Percentiles rank a stretch among this genome's conserved stretches.
Conservation (phyloP, 2,329 filamentous ascomycete species). For the Penicillium sp. region DNA sequence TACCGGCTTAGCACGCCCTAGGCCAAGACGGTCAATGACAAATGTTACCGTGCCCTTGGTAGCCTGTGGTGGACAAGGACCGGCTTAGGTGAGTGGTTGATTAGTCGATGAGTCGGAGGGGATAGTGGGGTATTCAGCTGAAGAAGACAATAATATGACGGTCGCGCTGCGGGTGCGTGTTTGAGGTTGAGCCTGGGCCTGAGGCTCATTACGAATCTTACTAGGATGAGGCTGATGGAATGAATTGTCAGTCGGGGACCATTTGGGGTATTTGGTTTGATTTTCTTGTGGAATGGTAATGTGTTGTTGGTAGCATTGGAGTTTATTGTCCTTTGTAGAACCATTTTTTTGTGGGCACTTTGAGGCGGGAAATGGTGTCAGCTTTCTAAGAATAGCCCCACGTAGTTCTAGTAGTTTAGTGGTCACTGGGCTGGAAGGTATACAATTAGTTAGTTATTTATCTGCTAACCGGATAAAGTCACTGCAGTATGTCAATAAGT, state of each 20-base stretch:
- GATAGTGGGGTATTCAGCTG: conserved; percentile 1
- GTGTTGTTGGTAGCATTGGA: background rate
- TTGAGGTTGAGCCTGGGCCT: background rate
- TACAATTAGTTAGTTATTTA: background rate
- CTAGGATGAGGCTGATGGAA: background rate
- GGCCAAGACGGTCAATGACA: background rate
- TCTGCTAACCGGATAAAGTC: background rate
- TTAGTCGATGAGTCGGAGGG: conserved; percentile 7
- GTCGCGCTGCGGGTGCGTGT: background rate
- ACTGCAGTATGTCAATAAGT: no score
- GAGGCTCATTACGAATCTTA: background rate
- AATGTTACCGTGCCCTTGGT: conserved; percentile 11
- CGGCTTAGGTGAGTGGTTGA: conserved; percentile 6
- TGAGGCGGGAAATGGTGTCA: conserved; percentile 3
- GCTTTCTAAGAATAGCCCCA: conserved; percentile 4
- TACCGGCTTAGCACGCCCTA: conserved; percentile 12
- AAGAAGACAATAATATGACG: background rate
- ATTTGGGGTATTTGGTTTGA: background rate
- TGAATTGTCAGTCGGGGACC: background rate
- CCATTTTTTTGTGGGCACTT: background rate
- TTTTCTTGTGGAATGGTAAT: background rate
- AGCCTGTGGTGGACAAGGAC: background rate
- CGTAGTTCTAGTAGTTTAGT: background rate
- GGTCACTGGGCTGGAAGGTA: background rate
- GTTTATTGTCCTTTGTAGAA: background rate